Evolutionary conservation across 305 asterid species (phyloP).

Genomic region (Andrographis paniculata): DNA sequence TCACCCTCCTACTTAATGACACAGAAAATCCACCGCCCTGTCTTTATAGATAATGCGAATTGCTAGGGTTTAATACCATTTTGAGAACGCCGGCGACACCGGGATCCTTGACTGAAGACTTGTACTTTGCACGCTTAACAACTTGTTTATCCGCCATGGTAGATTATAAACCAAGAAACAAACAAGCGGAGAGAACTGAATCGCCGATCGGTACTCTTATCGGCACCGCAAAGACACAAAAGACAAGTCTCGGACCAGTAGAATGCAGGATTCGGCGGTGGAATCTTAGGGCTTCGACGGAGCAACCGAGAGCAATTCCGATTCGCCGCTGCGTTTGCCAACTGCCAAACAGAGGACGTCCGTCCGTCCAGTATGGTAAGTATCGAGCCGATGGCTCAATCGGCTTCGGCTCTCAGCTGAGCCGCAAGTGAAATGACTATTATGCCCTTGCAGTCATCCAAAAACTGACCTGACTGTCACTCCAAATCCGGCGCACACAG

Average conservation of each 20-base stretch:
- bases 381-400: background rate
- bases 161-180: background rate
- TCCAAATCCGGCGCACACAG: too few relatives aligned
- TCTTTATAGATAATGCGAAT: conserved; percentile 14
- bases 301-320: background rate
- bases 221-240: conserved; percentile 6
- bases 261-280: conserved; percentile 11
- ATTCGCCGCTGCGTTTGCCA: conserved; percentile 13
- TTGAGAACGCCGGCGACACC: conserved; percentile 70
- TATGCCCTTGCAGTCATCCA: background rate
- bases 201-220: conserved; percentile 11
- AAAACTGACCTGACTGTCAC: too few relatives aligned
- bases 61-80: conserved; percentile 48
- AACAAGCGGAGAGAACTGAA: background rate
- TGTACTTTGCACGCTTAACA: conserved; percentile 66
- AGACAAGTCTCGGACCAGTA: conserved; percentile 7
- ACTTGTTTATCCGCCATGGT: conserved; percentile 65
- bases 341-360: conserved; percentile 7
- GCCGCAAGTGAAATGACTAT: background rate
- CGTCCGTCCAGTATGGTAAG: background rate
- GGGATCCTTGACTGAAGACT: conserved; percentile 55
- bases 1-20: background rate
- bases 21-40: conserved; percentile 10
- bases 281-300: conserved; percentile 26
- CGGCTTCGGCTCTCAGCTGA: background rate